Evolutionary conservation across 2,329 filamentous ascomycete species (phyloP), one percentile per base, ranked within the genome.

Genomic region (Cryoendolithus antarcticus): DNA sequence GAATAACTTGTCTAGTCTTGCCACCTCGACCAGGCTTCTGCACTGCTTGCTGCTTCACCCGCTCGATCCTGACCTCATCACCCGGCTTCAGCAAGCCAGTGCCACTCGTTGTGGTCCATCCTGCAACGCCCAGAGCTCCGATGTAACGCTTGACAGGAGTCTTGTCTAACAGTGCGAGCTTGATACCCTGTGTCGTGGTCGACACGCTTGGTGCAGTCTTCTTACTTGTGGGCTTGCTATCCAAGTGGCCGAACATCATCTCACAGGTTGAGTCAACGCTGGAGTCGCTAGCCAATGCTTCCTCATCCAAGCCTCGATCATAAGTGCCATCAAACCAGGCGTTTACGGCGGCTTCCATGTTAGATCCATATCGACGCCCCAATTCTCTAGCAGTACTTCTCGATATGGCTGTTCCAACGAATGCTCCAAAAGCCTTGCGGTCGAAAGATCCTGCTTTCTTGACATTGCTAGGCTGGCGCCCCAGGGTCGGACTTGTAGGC

Each of bases 41-140:
- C 46, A 64, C 67, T 1, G 74, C 70, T 9, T 82, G 78, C 19
- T 82, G 77, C 58, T 82, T 88, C 43, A 86, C 78, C 32, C 91
- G 78, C 61, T 96, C 89, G 33, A 98, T 93, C 36, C 72, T 78
- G 42, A 98, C 77, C n/a, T 64, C 52, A 48, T 96, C 89, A 10
- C 83, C 86, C 52, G 93, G 82, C 48, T 77, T 82, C 19, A 98
- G 56, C 4, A 95, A 57, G 30, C 75, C 75, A 3, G 64, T 65
- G 1, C 89, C 89, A 58, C 86, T 95, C 51, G 80, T 77, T 3
- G 89, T 96, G 4, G 85, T 80, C 91, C 91, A 98, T 4, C 80
- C 91, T 39, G 82, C 85, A 4, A 84, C 86, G 6, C 91, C 91
- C 60, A 96, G 91, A 0, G 86, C 85, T 11, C 91, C 91, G 44